phyloP scores from a whole-genome alignment of 176 grass and related monocot species.

The Aegilops bicornis region DNA sequence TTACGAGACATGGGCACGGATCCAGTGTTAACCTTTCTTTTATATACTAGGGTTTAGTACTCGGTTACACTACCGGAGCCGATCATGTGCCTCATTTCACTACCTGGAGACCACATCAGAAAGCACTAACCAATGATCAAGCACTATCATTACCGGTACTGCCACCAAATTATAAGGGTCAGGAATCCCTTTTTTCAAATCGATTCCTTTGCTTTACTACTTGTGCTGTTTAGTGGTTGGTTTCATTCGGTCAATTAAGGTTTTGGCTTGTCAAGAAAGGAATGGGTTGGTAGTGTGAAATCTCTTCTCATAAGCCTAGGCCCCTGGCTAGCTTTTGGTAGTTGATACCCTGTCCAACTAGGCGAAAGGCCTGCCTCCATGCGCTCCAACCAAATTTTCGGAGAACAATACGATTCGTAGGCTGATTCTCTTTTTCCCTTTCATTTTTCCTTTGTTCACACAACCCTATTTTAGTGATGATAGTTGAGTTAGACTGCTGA shows the following conservation, averaged over 20 bases:
- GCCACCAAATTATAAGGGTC: slow-evolving; percentile 24
- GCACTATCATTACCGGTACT: slow-evolving; percentile 24
- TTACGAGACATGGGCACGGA: slow-evolving; percentile 6
- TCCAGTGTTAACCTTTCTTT: slow-evolving; percentile 23
- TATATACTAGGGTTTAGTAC: slow-evolving; percentile 1
- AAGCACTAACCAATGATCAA: slow-evolving; percentile 18
- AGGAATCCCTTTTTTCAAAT: slow-evolving; percentile 7
- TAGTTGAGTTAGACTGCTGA: neutral
- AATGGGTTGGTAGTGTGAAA: slow-evolving; percentile 35
- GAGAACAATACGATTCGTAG: slow-evolving; percentile 1
- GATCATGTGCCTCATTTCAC: slow-evolving; percentile 29
- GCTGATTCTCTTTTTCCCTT: neutral
- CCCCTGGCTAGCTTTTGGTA: slow-evolving; percentile 3
- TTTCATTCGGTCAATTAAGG: slow-evolving; percentile 29
- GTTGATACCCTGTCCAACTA: slow-evolving; percentile 29
- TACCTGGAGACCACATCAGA: neutral
- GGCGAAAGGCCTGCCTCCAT: slow-evolving; percentile 35
- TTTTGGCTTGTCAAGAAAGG: slow-evolving; percentile 2
- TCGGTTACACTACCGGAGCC: slow-evolving; percentile 22
- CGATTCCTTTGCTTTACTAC: slow-evolving; percentile 41
- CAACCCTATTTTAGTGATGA: neutral
- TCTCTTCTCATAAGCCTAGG: slow-evolving; percentile 4
- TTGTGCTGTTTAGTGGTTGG: slow-evolving; percentile 31
- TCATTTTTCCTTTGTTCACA: neutral
- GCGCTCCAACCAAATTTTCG: slow-evolving; percentile 6